Evolutionary conservation across 768 basidiomycete genomes (phyloP).

Genomic region (Leucocoprinus birnbaumii): DNA sequence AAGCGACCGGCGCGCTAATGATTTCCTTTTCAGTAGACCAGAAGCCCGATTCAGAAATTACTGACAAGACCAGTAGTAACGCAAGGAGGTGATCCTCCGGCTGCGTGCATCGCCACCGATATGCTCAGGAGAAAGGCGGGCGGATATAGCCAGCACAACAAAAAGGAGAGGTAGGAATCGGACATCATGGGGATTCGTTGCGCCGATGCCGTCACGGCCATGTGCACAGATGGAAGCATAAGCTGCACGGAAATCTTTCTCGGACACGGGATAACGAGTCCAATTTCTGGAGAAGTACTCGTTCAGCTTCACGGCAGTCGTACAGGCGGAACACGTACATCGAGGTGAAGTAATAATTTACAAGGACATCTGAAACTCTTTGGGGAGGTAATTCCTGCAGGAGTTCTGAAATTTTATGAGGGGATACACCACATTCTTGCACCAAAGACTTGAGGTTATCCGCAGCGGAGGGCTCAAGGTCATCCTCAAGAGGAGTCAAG

Average conservation of each 20-base stretch:
- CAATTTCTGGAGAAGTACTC: constrained; percentile 63
- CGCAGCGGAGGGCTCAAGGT: constrained; percentile 55
- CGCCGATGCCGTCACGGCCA: constrained; percentile 55
- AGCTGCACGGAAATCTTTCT: constrained; percentile 73
- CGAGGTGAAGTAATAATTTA: constrained; percentile 77
- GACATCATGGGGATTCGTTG: constrained; percentile 70
- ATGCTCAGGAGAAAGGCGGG: constrained; percentile 80
- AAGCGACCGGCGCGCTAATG: constrained; percentile 76
- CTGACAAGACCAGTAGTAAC: constrained; percentile 97
- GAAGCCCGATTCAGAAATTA: background rate
- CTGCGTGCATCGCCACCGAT: constrained; percentile 78
- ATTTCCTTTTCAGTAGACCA: constrained; percentile 14
- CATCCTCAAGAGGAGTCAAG: constrained; percentile 34
- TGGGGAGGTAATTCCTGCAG: constrained; percentile 85
- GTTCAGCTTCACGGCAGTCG: constrained; percentile 7
- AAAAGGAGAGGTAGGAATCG: constrained; percentile 91
- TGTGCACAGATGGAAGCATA: constrained; percentile 64
- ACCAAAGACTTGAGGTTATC: constrained; percentile 85
- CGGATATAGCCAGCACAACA: constrained; percentile 86
- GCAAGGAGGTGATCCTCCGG: constrained; percentile 74
- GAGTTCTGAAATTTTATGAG: constrained; percentile 87
- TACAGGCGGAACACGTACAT: constrained; percentile 44
- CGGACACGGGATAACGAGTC: constrained; percentile 90
- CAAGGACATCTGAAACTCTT: constrained; percentile 68
- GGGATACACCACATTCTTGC: constrained; percentile 89